Percentiles rank a stretch among this genome's conserved stretches.
Conservation (phyloP, 1,139 yeast genomes). For the Nakaseomyces nivariensis region DNA sequence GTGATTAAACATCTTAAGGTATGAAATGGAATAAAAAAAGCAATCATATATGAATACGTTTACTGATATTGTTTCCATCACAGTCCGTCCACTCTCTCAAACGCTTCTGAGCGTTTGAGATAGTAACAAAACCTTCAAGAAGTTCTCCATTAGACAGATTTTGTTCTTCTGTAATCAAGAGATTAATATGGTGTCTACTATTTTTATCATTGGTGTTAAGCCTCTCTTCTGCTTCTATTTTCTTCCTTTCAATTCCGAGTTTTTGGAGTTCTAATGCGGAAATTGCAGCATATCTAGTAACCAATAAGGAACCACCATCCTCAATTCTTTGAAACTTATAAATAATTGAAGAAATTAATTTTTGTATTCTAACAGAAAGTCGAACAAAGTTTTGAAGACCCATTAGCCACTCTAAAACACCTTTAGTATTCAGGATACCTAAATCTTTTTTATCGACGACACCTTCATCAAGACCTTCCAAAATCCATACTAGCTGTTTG, state of each 20-base stretch:
- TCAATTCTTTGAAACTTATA: conserved; percentile 44
- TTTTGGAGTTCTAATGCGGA: conserved; percentile 35
- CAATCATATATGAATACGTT: conserved; percentile 30
- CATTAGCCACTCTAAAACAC: conserved; percentile 59
- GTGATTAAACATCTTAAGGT: neutral
- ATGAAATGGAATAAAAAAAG: too few species aligned
- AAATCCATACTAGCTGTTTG: conserved; percentile 58
- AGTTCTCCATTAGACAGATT: conserved; percentile 39
- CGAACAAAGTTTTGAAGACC: conserved; percentile 46
- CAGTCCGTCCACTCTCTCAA: conserved; percentile 49
- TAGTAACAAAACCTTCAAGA: conserved; percentile 36
- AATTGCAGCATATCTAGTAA: conserved; percentile 55
- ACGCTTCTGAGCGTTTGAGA: conserved; percentile 42
- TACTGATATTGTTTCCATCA: conserved; percentile 37
- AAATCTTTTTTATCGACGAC: conserved; percentile 42
- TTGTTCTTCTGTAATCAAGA: conserved; percentile 32
- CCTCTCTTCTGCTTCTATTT: conserved; percentile 9
- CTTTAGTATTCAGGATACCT: conserved; percentile 39
- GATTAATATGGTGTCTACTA: conserved; percentile 16
- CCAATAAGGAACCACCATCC: conserved; percentile 50
- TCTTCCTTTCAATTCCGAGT: conserved; percentile 26
- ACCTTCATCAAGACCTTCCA: conserved; percentile 41
- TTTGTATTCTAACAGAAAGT: conserved; percentile 34
- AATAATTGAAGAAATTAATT: conserved; percentile 36
- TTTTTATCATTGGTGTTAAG: conserved; percentile 15